Base-by-base conservation (phyloP, 371 early-diverging fungal species). In the Saksenaea oblongispora region DNA sequence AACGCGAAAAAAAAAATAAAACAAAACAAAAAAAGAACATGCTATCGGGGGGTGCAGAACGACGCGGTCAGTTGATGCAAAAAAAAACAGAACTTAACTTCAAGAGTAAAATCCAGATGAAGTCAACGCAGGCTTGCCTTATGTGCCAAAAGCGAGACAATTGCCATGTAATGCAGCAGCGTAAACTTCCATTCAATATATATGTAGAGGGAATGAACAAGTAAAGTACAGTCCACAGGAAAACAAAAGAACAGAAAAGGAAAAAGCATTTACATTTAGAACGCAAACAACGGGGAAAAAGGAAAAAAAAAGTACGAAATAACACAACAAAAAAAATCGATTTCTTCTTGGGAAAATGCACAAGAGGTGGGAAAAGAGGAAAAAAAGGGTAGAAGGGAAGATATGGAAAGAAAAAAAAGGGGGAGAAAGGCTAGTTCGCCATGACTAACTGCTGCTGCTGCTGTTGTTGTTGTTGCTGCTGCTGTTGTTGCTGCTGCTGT, bases 381-480 rank as follows among this genome's bases (percentile, higher is more conserved):
- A 35, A 26, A 56, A 35, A 10, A 47, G 28, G 58, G 17, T 11
- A 47, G 44, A 42, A 34, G 35, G 15, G 37, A 37, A 51, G 56
- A 58, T 51, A 34, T 26, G 54, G 26, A 51, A 34, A 18, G 36
- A 35, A 34, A 44, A 31, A 22, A 26, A 47, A 22, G 44, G 24
- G 28, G 41, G 53, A 18, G 39, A 35, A 42, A 60, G 31, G 24
- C 59, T 53, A 70, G 59, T 65, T 65, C 3, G 65, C 70, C 65
- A 65, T 51, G 13, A 65, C 62, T 26, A 65, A 58, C 54, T 69
- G 69, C 51, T 64, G 70, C 36, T 65, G 67, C 36, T 57, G 69
- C 10, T 69, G 69, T n/a, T 59, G 66, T 24, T 63, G 66, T 18
- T 66, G 54, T 18, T 66, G 63, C 14, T 71, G 67, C 11, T 60